phyloP scores from a whole-genome alignment of 352 stramenopile genomes.

The Globisporangium nunn region DNA sequence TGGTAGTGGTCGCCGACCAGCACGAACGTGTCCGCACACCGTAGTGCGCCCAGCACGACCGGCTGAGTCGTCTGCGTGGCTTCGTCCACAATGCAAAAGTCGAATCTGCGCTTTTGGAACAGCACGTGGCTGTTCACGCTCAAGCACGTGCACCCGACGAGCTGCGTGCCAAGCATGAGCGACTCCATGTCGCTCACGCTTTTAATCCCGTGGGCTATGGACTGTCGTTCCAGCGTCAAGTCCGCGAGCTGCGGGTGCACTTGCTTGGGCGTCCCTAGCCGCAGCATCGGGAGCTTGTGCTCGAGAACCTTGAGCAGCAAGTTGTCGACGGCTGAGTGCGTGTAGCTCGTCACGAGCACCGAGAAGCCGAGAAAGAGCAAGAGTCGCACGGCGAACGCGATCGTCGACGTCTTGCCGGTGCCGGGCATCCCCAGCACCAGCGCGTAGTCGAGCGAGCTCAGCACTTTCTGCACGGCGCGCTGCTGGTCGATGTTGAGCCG shows the following conservation, averaged over 20 bases:
- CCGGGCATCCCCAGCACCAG: constrained; percentile 94
- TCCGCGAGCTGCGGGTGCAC: constrained; percentile 62
- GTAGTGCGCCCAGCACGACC: constrained; percentile 89
- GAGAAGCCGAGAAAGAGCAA: constrained; percentile 88
- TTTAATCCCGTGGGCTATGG: constrained; percentile 20
- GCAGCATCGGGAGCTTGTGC: constrained; percentile 56
- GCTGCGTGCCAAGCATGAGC: constrained; percentile 35
- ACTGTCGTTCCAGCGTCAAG: constrained; percentile 38
- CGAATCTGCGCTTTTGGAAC: constrained; percentile 87
- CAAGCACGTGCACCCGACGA: constrained; percentile 75
- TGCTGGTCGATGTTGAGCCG: constrained; percentile 77
- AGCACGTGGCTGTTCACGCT: constrained; percentile 71
- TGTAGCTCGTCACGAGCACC: constrained; percentile 97
- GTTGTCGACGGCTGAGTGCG: constrained; percentile 97
- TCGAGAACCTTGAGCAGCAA: constrained; percentile 91
- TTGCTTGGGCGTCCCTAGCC: constrained; percentile 64
- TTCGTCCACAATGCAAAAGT: constrained; percentile 98
- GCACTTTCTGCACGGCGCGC: constrained; percentile 51
- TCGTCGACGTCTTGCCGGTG: constrained; percentile 96
- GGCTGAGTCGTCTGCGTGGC: constrained; percentile 97
- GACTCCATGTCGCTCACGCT: constrained; percentile 42
- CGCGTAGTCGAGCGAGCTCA: constrained; percentile 92
- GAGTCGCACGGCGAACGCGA: constrained; percentile 91
- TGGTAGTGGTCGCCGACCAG: constrained; percentile 98
- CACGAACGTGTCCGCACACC: constrained; percentile 92